A percentile compares a stretch with the other conserved stretches of the same genome.
phyloP scores from a whole-genome alignment of 495 filamentous ascomycete genomes.

The Tirmania nivea region DNA sequence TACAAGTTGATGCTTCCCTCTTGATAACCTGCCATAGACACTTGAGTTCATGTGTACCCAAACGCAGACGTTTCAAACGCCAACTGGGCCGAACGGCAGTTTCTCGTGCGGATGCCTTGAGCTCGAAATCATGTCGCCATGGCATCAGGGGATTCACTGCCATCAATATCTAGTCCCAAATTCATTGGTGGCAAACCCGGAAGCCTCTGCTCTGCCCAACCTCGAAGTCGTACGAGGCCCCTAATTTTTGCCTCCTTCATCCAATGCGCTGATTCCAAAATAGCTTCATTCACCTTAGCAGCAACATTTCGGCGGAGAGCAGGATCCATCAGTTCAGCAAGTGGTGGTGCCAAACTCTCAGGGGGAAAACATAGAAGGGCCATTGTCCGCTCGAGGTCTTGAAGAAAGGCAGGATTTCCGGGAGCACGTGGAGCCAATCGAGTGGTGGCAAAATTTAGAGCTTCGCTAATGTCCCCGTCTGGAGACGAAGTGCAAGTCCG shows the following conservation, averaged over 20 bases:
- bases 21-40: too few relatives aligned
- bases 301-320: slow-evolving; percentile 64
- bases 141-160: background rate
- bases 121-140: too few relatives aligned
- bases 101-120: too few relatives aligned
- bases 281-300: slow-evolving; percentile 64
- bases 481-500: slow-evolving; percentile 41
- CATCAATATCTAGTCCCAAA: slow-evolving; percentile 37
- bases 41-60: too few relatives aligned
- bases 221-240: slow-evolving; percentile 54
- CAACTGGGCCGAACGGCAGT: too few relatives aligned
- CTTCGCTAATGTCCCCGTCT: slow-evolving; percentile 55
- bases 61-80: too few relatives aligned
- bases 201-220: slow-evolving; percentile 66
- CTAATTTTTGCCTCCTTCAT: slow-evolving; percentile 60
- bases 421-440: slow-evolving; percentile 75
- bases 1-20: too few relatives aligned
- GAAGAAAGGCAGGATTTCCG: slow-evolving; percentile 49
- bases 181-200: slow-evolving; percentile 51
- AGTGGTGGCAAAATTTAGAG: slow-evolving; percentile 65
- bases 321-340: slow-evolving; percentile 57
- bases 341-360: slow-evolving; percentile 50
- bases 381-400: slow-evolving; percentile 83
- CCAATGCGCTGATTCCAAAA: slow-evolving; percentile 47
- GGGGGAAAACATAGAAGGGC: slow-evolving; percentile 70